Base-by-base conservation (phyloP, 2,329 filamentous ascomycete genomes). In the Capronia americana region DNA sequence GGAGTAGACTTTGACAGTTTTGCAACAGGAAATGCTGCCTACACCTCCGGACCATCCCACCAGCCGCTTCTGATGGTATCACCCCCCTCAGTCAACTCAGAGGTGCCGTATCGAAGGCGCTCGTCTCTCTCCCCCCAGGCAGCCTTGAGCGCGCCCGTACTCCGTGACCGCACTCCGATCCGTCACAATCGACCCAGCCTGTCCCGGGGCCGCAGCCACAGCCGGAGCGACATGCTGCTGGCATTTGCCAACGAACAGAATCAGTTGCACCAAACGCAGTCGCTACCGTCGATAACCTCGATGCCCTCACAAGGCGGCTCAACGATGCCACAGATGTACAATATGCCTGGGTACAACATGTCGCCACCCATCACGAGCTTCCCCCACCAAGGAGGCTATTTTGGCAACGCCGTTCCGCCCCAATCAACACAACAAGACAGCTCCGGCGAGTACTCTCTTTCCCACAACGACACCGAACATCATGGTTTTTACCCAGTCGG, bases 91-190 rank as follows among this genome's bases (percentile, higher is more conserved):
- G 50, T 57, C 23, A 57, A 44, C 20, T 61, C 63, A n/a, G 65
- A 68, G 20, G 32, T 61, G n/a, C 24, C 54, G 14, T 68, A 61
- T 60, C 63, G 61, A 23, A 53, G 65, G 24, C 68, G 59, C 30
- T 64, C 68, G 12, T 68, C 68, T 24, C 59, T 64, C 38, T 70
- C 68, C 14, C 68, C 68, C 24, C 68, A 64, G 55, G 57, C 63
- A 32, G 54, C 26, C 12, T 23, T 64, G 50, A 58, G 57, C 23
- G 57, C 60, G 23, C 50, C 57, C 2, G 28, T 59, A 32, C 34
- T 58, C 38, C 66, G 68, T 56, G 68, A 72, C 46, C 63, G 70
- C 24, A 73, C 71, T 7, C 71, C 71, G 11, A 72, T 73, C 50
- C 67, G 67, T 61, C 71, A 72, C 59, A 58, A 68, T 30, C 53